Conservation (phyloP, 2,329 filamentous ascomycete genomes). For the Fusarium beomiforme region DNA sequence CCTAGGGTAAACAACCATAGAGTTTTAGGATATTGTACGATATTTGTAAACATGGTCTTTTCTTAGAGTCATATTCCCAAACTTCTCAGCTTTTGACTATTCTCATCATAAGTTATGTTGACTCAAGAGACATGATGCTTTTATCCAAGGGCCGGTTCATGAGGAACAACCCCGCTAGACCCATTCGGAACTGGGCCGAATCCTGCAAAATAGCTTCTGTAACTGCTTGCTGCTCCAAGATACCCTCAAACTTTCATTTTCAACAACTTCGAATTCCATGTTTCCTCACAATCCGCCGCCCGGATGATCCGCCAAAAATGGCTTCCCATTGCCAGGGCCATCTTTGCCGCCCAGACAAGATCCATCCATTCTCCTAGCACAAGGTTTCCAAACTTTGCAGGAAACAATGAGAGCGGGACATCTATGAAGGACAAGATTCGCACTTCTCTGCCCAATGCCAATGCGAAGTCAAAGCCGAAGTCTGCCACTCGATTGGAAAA, state of each 20-base stretch:
- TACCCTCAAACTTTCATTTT: neutral
- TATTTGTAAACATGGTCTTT: too few species aligned
- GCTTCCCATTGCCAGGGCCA: conserved; percentile 39
- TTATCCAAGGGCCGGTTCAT: neutral
- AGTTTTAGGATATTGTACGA: too few species aligned
- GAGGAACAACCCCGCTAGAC: conserved; percentile 25
- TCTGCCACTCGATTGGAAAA: neutral
- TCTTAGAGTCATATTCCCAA: too few species aligned
- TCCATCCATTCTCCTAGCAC: neutral
- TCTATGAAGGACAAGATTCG: neutral
- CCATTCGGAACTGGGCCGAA: conserved; percentile 17
- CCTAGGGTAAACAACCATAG: too few species aligned
- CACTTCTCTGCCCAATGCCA: neutral
- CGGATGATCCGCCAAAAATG: conserved; percentile 47
- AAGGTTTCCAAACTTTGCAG: neutral
- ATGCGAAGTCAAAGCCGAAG: neutral
- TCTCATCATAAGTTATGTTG: conserved; percentile 8
- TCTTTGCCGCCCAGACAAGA: conserved; percentile 21
- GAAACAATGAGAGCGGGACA: neutral
- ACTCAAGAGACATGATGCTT: neutral
- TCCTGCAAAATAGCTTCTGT: conserved; percentile 11
- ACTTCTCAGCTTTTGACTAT: neutral
- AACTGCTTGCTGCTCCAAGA: neutral
- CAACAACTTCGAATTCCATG: conserved; percentile 24
- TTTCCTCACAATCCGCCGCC: conserved; percentile 26